phyloP scores from a whole-genome alignment of 1,284 basidiomycete species.

The Inonotus hispidus region DNA sequence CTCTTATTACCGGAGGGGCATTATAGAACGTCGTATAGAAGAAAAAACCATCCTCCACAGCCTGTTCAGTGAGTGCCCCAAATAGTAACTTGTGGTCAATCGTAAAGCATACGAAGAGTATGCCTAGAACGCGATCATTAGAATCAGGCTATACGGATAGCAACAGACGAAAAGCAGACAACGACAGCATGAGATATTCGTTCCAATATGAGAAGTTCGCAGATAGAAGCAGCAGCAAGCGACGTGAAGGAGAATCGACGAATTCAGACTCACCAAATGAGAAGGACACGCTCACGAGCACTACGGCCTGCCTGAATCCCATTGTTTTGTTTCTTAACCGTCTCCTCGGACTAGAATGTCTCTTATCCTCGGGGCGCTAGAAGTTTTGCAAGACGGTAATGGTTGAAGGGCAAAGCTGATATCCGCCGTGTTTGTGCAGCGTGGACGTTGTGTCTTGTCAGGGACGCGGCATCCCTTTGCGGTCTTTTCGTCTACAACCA shows the following conservation, averaged over 20 bases:
- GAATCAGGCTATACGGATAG: slow-evolving; percentile 5
- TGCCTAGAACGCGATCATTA: slow-evolving; percentile 41
- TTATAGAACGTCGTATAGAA: slow-evolving; percentile 91
- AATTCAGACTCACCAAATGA: slow-evolving; percentile 46
- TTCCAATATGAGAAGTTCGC: not conserved
- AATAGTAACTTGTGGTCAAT: slow-evolving; percentile 83
- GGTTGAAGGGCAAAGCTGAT: not conserved
- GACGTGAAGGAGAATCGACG: not conserved
- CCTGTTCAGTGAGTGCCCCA: slow-evolving; percentile 53
- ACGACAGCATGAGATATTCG: not conserved
- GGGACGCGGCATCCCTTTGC: not conserved
- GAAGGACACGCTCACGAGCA: slow-evolving; percentile 79
- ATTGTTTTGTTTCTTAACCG: slow-evolving; percentile 41
- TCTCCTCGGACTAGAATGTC: not conserved
- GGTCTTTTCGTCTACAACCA: not conserved
- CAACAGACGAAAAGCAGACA: not conserved
- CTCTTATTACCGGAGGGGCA: slow-evolving; percentile 86
- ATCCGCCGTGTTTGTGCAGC: not conserved
- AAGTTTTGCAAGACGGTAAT: not conserved
- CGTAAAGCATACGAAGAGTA: slow-evolving; percentile 84
- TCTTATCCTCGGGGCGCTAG: not conserved
- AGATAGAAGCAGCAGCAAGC: not conserved
- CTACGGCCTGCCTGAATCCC: slow-evolving; percentile 82
- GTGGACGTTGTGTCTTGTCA: not conserved
- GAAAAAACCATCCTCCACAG: slow-evolving; percentile 69